These are phyloP conservation scores for Coemansia sp. DNA, from an alignment of 192 early-diverging fungal species.

Conservation along the genomic window DNA sequence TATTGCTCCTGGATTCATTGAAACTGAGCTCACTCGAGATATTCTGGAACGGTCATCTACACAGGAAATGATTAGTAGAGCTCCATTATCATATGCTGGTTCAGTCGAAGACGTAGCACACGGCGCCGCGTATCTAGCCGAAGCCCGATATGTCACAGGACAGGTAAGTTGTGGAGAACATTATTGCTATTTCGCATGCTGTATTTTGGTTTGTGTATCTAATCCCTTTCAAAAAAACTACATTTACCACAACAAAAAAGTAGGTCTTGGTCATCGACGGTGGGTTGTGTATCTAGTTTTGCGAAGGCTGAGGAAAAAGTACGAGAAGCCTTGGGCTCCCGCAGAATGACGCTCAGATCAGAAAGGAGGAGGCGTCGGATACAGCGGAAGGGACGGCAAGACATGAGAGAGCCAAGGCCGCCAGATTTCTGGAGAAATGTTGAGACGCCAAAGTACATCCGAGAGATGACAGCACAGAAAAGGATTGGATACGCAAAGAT, in stretches of 20 bases:
- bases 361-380: too few species aligned
- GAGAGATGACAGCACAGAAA: too few species aligned
- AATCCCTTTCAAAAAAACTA: background rate
- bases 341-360: too few species aligned
- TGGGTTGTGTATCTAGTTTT: constrained; percentile 31
- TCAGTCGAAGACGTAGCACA: constrained; percentile 40
- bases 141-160: constrained; percentile 41
- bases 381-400: too few species aligned
- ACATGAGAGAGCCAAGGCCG: background rate
- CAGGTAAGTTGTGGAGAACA: constrained; percentile 20
- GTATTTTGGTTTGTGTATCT: background rate
- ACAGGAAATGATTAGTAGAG: constrained; percentile 20
- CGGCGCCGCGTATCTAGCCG: constrained; percentile 35
- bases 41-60: constrained; percentile 13
- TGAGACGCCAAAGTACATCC: too few species aligned
- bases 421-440: too few species aligned
- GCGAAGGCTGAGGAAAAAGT: too few species aligned
- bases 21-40: constrained; percentile 58
- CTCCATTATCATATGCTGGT: constrained; percentile 26
- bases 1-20: constrained; percentile 87
- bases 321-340: too few species aligned
- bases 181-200: background rate
- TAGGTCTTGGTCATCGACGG: constrained; percentile 50
- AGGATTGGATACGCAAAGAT: too few species aligned
- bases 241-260: background rate